Evolutionary conservation across 1,284 basidiomycete genomes (phyloP).

Genomic region (Cystobasidiaceae sp.): DNA sequence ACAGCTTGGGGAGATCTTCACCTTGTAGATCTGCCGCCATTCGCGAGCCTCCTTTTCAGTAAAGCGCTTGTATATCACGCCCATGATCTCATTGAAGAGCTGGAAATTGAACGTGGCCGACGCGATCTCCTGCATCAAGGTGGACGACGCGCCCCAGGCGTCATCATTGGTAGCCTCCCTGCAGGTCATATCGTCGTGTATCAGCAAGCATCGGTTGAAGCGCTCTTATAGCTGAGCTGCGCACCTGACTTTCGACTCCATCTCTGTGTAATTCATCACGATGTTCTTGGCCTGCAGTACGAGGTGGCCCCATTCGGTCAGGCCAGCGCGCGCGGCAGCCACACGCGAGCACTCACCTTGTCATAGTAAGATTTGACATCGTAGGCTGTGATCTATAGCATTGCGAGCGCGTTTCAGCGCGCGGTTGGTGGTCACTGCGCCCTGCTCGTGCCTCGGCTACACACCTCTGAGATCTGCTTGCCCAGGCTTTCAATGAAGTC

Average conservation of each 20-base stretch:
- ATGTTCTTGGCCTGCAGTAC: constrained; percentile 57
- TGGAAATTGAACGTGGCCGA: constrained; percentile 93
- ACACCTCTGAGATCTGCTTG: constrained; percentile 36
- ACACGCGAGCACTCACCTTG: constrained; percentile 18
- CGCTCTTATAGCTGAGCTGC: too few species aligned
- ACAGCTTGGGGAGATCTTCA: too few species aligned
- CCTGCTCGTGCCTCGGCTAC: neutral
- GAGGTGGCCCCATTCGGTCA: too few species aligned
- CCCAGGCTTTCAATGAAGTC: constrained; percentile 39
- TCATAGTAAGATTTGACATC: constrained; percentile 79
- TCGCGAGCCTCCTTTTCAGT: constrained; percentile 91
- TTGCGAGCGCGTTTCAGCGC: too few species aligned
- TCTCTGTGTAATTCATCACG: constrained; percentile 71
- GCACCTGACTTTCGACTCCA: constrained; percentile 95
- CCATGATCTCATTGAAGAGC: constrained; percentile 99
- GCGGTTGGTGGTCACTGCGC: too few species aligned
- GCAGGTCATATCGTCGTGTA: too few species aligned
- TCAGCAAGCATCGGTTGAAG: too few species aligned
- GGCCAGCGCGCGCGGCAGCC: too few species aligned
- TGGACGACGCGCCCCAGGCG: constrained; percentile 96
- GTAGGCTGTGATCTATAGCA: constrained; percentile 66
- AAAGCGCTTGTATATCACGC: constrained; percentile 64
- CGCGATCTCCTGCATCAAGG: constrained; percentile 97
- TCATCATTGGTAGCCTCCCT: constrained; percentile 98
- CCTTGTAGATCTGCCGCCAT: constrained; percentile 99